These are phyloP conservation scores for Geotrichum bryndzae DNA, from an alignment of 1,139 yeast genomes.

Conservation along the genomic window DNA sequence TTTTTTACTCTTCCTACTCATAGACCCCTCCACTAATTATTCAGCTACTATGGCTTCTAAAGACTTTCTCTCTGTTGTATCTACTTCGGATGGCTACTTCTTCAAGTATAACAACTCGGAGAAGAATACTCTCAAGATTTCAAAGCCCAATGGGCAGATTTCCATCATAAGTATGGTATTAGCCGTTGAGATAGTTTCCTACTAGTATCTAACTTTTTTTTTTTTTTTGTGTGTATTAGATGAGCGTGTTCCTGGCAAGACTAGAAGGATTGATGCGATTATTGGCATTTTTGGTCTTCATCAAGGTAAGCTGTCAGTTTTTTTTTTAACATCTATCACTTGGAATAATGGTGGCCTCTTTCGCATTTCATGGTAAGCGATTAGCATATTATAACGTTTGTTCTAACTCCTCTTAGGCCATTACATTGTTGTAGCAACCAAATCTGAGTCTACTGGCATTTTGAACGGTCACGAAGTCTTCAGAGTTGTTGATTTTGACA, in stretches of 20 bases:
- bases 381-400: not conserved
- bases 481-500: conserved; percentile 51
- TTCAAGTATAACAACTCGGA: conserved; percentile 2
- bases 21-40: not conserved
- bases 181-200: not conserved
- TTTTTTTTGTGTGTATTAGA: not conserved
- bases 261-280: conserved; percentile 50
- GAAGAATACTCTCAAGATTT: conserved; percentile 9
- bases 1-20: not conserved
- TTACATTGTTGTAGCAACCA: conserved; percentile 55
- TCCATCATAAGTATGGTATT: conserved; percentile 14
- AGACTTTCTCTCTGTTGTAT: conserved; percentile 12
- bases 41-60: not conserved
- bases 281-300: conserved; percentile 65
- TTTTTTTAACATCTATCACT: conserved; percentile 21
- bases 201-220: not conserved
- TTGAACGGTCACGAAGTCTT: conserved; percentile 56
- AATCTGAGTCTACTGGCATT: conserved; percentile 57
- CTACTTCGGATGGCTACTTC: conserved; percentile 16
- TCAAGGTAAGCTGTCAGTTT: conserved; percentile 29
- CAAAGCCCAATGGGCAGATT: conserved; percentile 9
- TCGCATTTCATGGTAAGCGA: not conserved
- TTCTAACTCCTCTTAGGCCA: conserved; percentile 6
- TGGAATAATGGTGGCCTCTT: conserved; percentile 23
- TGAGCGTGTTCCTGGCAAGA: conserved; percentile 19